Conservation (phyloP, 306 rosid genomes). For the Cicer pinnatifidum region DNA sequence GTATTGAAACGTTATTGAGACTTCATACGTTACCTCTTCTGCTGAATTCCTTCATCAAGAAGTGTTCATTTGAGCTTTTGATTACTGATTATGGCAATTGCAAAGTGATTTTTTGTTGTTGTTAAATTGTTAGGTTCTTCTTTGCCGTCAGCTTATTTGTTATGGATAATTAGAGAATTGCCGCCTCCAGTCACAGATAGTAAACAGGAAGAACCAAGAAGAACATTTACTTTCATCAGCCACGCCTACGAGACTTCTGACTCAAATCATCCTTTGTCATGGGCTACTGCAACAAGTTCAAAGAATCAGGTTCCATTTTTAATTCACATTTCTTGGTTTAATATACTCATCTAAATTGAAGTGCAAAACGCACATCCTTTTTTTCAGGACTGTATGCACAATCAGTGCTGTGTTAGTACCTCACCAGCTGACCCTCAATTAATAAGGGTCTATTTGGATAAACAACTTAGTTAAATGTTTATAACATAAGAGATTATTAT, state of each 20-base stretch:
- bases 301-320: constrained; percentile 55
- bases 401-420: background rate
- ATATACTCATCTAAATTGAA: background rate
- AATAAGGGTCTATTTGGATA: background rate
- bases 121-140: constrained; percentile 56
- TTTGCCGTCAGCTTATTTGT: constrained; percentile 66
- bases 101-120: background rate
- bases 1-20: background rate
- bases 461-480: too few relatives aligned
- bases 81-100: constrained; percentile 11
- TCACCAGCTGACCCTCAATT: background rate
- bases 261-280: constrained; percentile 45
- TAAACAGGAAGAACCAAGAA: constrained; percentile 52
- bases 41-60: background rate
- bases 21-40: constrained; percentile 1
- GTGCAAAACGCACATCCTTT: background rate
- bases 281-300: constrained; percentile 56
- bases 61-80: constrained; percentile 13
- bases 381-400: background rate
- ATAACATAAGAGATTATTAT: too few relatives aligned
- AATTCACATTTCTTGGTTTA: constrained; percentile 9
- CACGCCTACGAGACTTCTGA: constrained; percentile 40
- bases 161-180: constrained; percentile 77
- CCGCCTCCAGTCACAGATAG: constrained; percentile 53
- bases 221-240: constrained; percentile 57